Evolutionary conservation across 2,329 filamentous ascomycete species (phyloP).

Genomic region (Ceratocystis huliohia): DNA sequence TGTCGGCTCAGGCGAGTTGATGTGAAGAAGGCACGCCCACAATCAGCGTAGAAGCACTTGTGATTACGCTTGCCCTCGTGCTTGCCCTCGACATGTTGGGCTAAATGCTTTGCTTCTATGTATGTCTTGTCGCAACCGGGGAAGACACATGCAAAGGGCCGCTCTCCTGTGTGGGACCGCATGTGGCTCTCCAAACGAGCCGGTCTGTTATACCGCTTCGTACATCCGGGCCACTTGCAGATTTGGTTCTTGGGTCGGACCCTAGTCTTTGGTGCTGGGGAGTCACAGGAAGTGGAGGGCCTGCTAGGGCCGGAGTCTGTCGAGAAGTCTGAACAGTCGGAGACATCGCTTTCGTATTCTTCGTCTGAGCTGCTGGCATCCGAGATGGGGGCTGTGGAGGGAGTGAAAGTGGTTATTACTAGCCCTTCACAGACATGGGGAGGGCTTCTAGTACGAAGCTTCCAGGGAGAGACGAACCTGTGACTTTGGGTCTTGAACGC

Average conservation of each 20-base stretch:
- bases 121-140: slow-evolving; percentile 70
- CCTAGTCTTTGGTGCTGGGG: slow-evolving; percentile 36
- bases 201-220: slow-evolving; percentile 78
- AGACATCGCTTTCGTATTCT: slow-evolving; percentile 15
- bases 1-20: slow-evolving; percentile 67
- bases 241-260: slow-evolving; percentile 49
- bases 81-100: slow-evolving; percentile 70
- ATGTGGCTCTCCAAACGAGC: slow-evolving; percentile 68
- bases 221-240: slow-evolving; percentile 62
- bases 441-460: neutral
- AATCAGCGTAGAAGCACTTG: slow-evolving; percentile 57
- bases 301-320: slow-evolving; percentile 26
- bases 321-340: slow-evolving; percentile 7
- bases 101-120: slow-evolving; percentile 72
- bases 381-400: neutral
- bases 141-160: slow-evolving; percentile 61
- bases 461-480: neutral
- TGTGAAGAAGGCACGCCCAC: slow-evolving; percentile 70
- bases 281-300: slow-evolving; percentile 26
- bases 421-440: neutral
- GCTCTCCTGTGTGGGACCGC: slow-evolving; percentile 73
- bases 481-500: neutral
- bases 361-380: slow-evolving; percentile 10
- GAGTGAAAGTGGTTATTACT: neutral
- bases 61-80: slow-evolving; percentile 62